phyloP scores from a whole-genome alignment of 768 basidiomycete genomes.

The Lactifluus rugatus region DNA sequence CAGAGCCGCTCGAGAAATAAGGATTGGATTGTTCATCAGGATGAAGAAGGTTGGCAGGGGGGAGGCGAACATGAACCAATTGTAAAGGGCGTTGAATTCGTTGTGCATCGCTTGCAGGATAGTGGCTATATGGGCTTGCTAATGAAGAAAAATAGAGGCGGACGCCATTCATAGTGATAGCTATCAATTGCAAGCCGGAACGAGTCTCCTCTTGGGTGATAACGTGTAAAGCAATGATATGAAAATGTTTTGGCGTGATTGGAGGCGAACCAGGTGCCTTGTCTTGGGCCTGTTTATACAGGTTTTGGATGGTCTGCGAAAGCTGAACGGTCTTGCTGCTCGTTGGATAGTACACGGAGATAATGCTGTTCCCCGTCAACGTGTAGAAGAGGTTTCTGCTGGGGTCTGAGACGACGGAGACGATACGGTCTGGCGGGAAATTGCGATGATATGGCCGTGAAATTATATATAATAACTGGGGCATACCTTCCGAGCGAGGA shows the following conservation, averaged over 20 bases:
- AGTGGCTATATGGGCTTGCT: conserved; percentile 38
- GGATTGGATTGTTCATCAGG: conserved; percentile 57
- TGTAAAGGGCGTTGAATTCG: conserved; percentile 41
- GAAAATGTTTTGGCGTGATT: conserved; percentile 58
- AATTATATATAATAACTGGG: background rate
- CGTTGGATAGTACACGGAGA: conserved; percentile 56
- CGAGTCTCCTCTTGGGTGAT: conserved; percentile 59
- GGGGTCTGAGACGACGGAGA: conserved; percentile 55
- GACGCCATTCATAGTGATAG: conserved; percentile 71
- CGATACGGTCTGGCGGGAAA: conserved; percentile 51
- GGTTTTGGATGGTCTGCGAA: conserved; percentile 62
- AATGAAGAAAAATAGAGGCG: conserved; percentile 74
- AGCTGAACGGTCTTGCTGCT: conserved; percentile 61
- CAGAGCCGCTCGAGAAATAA: conserved; percentile 36
- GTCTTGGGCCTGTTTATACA: conserved; percentile 70
- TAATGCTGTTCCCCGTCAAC: conserved; percentile 52
- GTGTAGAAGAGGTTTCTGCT: conserved; percentile 71
- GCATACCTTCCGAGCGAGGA: conserved; percentile 55
- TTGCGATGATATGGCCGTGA: conserved; percentile 1
- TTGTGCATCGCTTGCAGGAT: conserved; percentile 30
- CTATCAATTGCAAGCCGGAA: conserved; percentile 64
- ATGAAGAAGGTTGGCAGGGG: conserved; percentile 65
- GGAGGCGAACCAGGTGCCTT: conserved; percentile 72
- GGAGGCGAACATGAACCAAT: conserved; percentile 70
- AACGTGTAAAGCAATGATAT: conserved; percentile 60